Conservation (phyloP, 208 protist genomes). For the Naegleria gruberi region DNA sequence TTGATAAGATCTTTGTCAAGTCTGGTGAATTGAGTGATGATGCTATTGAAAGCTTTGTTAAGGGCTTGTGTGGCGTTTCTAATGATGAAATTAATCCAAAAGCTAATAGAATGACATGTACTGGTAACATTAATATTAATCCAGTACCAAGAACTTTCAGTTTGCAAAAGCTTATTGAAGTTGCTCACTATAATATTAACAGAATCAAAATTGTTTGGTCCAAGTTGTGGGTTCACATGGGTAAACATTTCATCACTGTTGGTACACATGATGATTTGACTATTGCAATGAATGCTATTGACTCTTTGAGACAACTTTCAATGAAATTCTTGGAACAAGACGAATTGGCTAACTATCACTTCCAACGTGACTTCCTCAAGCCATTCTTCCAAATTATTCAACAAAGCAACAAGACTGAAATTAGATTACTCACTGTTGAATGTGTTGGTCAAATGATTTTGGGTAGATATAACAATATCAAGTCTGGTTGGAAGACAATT, state of each 20-base stretch:
- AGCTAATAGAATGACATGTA: neutral
- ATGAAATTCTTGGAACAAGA: constrained; percentile 74
- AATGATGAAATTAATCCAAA: constrained; percentile 52
- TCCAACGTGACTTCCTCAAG: constrained; percentile 78
- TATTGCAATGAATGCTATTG: constrained; percentile 69
- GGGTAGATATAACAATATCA: constrained; percentile 47
- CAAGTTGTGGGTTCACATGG: constrained; percentile 59
- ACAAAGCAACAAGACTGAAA: constrained; percentile 1
- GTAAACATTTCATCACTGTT: constrained; percentile 52
- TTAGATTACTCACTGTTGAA: constrained; percentile 29
- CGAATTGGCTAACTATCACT: constrained; percentile 68
- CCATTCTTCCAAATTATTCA: constrained; percentile 70
- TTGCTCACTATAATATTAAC: constrained; percentile 71
- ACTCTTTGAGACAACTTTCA: constrained; percentile 70
- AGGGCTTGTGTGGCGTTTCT: constrained; percentile 52
- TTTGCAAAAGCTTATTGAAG: constrained; percentile 75
- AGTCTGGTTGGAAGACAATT: constrained; percentile 67
- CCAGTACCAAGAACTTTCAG: constrained; percentile 43
- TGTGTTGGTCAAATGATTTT: constrained; percentile 55
- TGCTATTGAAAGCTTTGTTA: constrained; percentile 66
- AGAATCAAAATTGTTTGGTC: constrained; percentile 70
- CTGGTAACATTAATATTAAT: neutral
- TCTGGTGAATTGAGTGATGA: constrained; percentile 39
- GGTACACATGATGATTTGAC: constrained; percentile 50
- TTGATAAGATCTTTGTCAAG: constrained; percentile 67